These are phyloP conservation scores for Mrakia gelida DNA, from an alignment of 768 basidiomycete species.

Conservation along the genomic window DNA sequence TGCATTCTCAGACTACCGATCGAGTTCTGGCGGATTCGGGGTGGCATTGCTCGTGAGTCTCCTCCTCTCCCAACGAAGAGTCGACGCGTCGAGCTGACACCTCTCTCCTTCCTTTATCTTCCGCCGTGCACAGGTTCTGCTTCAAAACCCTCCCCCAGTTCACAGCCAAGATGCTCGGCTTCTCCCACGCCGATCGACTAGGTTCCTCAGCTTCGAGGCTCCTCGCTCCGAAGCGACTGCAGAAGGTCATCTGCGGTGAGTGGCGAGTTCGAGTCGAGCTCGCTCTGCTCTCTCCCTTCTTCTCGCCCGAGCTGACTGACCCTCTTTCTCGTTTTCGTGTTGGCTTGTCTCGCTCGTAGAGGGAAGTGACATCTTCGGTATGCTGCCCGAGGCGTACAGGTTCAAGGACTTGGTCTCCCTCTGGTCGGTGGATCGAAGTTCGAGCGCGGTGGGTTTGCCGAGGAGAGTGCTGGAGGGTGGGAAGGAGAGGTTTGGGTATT, in stretches of 20 bases:
- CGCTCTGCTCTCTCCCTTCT: not conserved
- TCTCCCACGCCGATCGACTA: slow-evolving; percentile 61
- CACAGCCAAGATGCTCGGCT: slow-evolving; percentile 57
- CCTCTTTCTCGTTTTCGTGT: not conserved
- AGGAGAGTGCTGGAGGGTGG: slow-evolving; percentile 18
- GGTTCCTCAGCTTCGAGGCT: slow-evolving; percentile 49
- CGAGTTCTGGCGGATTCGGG: slow-evolving; percentile 58
- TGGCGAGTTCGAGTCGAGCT: too few species aligned
- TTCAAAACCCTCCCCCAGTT: slow-evolving; percentile 60
- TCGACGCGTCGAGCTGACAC: slow-evolving; percentile 39
- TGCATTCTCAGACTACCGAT: slow-evolving; percentile 53
- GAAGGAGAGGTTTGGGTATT: slow-evolving; percentile 16
- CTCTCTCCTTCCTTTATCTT: not conserved
- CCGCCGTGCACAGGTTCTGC: slow-evolving; percentile 48
- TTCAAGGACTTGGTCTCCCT: slow-evolving; percentile 21
- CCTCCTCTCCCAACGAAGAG: not conserved
- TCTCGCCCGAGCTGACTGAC: not conserved
- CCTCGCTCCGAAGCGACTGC: slow-evolving; percentile 54
- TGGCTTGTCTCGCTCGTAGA: too few species aligned
- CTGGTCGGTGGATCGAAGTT: not conserved
- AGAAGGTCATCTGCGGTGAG: slow-evolving; percentile 55
- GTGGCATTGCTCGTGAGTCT: slow-evolving; percentile 54
- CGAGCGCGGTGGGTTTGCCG: slow-evolving; percentile 22
- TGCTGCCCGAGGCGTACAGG: slow-evolving; percentile 55
- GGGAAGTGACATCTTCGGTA: slow-evolving; percentile 55